A percentile compares a stretch with the other conserved stretches of the same genome.
phyloP scores from a whole-genome alignment of 1,139 yeast genomes.

The Pichiaceae sp. region DNA sequence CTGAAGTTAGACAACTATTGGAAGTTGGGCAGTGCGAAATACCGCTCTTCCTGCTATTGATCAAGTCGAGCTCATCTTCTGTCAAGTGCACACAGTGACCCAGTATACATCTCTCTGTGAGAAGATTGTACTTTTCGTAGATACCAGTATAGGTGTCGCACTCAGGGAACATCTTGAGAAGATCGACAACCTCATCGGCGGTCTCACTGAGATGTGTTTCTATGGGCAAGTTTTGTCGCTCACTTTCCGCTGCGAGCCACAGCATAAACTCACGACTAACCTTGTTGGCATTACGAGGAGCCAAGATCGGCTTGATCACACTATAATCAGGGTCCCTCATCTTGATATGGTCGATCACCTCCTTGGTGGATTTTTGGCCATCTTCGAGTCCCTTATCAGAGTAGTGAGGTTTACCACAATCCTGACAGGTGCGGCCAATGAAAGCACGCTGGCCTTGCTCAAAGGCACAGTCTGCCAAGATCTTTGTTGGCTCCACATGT shows the following conservation, averaged over 20 bases:
- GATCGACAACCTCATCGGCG: slow-evolving; percentile 65
- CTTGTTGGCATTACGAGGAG: slow-evolving; percentile 93
- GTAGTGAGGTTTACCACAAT: slow-evolving; percentile 59
- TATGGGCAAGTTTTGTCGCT: neutral
- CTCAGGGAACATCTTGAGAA: slow-evolving; percentile 63
- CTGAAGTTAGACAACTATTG: slow-evolving; percentile 81
- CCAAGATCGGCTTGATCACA: slow-evolving; percentile 57
- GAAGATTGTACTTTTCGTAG: slow-evolving; percentile 54
- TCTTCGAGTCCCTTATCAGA: slow-evolving; percentile 54
- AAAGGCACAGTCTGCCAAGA: slow-evolving; percentile 67
- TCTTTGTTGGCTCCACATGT: slow-evolving; percentile 64
- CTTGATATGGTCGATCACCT: slow-evolving; percentile 50
- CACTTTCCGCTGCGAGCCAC: slow-evolving; percentile 67
- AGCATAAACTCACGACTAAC: slow-evolving; percentile 58
- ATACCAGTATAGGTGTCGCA: slow-evolving; percentile 65
- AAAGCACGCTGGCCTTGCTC: slow-evolving; percentile 75
- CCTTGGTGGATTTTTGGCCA: slow-evolving; percentile 47
- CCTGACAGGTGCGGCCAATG: slow-evolving; percentile 94
- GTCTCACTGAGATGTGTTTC: slow-evolving; percentile 83
- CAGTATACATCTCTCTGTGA: slow-evolving; percentile 60
- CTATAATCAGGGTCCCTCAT: slow-evolving; percentile 42
- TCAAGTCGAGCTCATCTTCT: slow-evolving; percentile 51
- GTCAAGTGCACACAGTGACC: slow-evolving; percentile 85
- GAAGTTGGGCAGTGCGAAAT: slow-evolving; percentile 93
- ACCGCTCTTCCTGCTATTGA: slow-evolving; percentile 53